These are phyloP conservation scores for Xylaria sp. DNA, from an alignment of 2,329 filamentous ascomycete species.

Conservation along the genomic window DNA sequence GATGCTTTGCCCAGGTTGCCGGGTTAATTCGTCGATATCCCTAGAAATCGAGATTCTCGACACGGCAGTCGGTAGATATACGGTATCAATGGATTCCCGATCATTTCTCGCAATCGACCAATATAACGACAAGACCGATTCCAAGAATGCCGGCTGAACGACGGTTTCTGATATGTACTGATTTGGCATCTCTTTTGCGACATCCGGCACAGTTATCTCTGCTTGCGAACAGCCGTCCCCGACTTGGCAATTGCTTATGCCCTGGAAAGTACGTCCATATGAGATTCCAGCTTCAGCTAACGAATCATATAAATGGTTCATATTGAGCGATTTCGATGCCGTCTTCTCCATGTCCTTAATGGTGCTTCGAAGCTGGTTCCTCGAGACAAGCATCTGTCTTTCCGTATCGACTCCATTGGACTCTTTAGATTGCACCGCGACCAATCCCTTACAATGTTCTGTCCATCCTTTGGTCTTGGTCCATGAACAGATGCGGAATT, in stretches of 20 bases:
- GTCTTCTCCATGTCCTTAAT: slow-evolving; percentile 29
- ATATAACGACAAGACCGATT: slow-evolving; percentile 39
- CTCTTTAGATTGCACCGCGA: slow-evolving; percentile 37
- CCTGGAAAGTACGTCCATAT: slow-evolving; percentile 49
- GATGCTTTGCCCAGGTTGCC: slow-evolving; percentile 31
- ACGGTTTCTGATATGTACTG: slow-evolving; percentile 31
- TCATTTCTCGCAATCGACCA: slow-evolving; percentile 36
- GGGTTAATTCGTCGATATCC: slow-evolving; percentile 25
- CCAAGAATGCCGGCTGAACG: slow-evolving; percentile 37
- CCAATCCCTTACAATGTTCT: slow-evolving; percentile 52
- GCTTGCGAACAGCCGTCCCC: slow-evolving; percentile 33
- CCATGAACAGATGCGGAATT: slow-evolving; percentile 54
- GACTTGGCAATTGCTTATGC: slow-evolving; percentile 42
- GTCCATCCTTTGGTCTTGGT: slow-evolving; percentile 48
- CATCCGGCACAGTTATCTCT: slow-evolving; percentile 34
- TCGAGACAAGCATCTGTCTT: slow-evolving; percentile 28
- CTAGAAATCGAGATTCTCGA: slow-evolving; percentile 36
- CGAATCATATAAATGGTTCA: slow-evolving; percentile 40
- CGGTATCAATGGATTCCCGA: slow-evolving; percentile 29
- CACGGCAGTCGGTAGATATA: slow-evolving; percentile 42
- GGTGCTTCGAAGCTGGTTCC: slow-evolving; percentile 29
- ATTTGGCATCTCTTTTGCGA: slow-evolving; percentile 38
- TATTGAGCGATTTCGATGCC: slow-evolving; percentile 30
- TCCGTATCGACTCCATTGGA: slow-evolving; percentile 39
- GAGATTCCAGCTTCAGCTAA: slow-evolving; percentile 43